Evolutionary conservation across 306 rosid species (phyloP).

Genomic region (Begonia fuchsioides): DNA sequence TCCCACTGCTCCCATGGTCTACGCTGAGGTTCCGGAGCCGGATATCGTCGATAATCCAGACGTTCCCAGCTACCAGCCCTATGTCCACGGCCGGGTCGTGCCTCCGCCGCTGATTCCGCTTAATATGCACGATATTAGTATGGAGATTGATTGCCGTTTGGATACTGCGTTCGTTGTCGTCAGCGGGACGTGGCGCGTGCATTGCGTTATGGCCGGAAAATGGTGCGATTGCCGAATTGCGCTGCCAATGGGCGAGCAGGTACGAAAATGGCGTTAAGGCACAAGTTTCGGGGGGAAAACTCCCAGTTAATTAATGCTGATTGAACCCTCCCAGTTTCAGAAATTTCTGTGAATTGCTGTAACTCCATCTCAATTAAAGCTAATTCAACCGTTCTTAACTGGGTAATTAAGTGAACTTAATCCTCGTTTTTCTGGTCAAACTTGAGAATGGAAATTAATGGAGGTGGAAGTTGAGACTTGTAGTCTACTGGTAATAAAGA

Average conservation of each 20-base stretch:
- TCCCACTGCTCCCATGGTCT: conserved; percentile 68
- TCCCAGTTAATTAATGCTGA: no score
- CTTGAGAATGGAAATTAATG: no score
- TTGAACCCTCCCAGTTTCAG: no score
- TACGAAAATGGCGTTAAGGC: conserved; percentile 5
- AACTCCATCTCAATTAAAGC: no score
- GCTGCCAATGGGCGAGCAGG: conserved; percentile 82
- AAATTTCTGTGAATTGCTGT: no score
- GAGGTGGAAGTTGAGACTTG: no score
- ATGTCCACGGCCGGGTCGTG: conserved; percentile 58
- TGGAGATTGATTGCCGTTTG: conserved; percentile 54
- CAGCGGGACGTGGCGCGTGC: conserved; percentile 83
- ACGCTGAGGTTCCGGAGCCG: conserved; percentile 71
- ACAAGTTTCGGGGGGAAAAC: no score
- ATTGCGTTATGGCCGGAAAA: conserved; percentile 46
- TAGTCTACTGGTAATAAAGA: no score
- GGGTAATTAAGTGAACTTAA: no score
- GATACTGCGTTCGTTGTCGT: conserved; percentile 65
- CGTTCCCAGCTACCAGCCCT: conserved; percentile 83
- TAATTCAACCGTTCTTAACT: no score
- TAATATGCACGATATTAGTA: conserved; percentile 38
- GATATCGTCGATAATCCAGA: conserved; percentile 79
- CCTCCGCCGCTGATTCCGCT: conserved; percentile 93
- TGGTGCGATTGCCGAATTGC: conserved; percentile 66
- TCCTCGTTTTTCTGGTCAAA: no score